Base-by-base conservation (phyloP, 257 asterid species). In the Striga asiatica region DNA sequence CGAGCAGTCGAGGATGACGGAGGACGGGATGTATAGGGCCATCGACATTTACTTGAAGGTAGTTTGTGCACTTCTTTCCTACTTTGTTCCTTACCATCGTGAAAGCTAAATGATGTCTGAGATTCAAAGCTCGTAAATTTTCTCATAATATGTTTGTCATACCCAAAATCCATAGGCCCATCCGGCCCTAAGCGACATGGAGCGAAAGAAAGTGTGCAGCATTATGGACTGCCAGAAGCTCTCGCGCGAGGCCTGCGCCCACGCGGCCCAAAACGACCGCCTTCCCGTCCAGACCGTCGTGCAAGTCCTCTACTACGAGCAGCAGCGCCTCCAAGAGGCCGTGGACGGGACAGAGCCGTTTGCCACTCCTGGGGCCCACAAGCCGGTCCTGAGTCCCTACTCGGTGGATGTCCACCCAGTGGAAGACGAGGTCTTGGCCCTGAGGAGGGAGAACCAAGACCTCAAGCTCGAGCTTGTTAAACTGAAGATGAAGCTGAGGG, bases 141-240 rank as follows among this genome's bases (percentile, higher is more conserved):
- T n/a, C n/a, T n/a, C n/a, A n/a, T n/a, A n/a, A n/a, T n/a, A n/a
- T n/a, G n/a, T n/a, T n/a, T n/a, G n/a, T n/a, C n/a, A n/a, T n/a
- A n/a, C n/a, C n/a, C n/a, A n/a, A 28, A 28, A 3, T 61, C 35
- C 16, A 67, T 51, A 81, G 97, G 97, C 97, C 21, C 95, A 85
- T 73, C 94, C 97, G 2, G 82, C 76, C 12, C 49, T 77, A 51
- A 83, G 89, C 27, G 93, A 83, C 54, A 66, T 76, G 84, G 97
- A 85, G 64, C 78, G 89, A 35, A 81, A 89, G 75, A 85, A 78
- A 67, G 85, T 81, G 4, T 89, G 95, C 67, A 72, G 97, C 24
- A 78, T 82, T 24, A 85, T 85, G 94, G 95, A 89, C 74, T 89
- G 93, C 63, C 95, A 81, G 48, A 89, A 83, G 80, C 94, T 85